phyloP scores from a whole-genome alignment of 495 filamentous ascomycete genomes.

The Collariella sp. region DNA sequence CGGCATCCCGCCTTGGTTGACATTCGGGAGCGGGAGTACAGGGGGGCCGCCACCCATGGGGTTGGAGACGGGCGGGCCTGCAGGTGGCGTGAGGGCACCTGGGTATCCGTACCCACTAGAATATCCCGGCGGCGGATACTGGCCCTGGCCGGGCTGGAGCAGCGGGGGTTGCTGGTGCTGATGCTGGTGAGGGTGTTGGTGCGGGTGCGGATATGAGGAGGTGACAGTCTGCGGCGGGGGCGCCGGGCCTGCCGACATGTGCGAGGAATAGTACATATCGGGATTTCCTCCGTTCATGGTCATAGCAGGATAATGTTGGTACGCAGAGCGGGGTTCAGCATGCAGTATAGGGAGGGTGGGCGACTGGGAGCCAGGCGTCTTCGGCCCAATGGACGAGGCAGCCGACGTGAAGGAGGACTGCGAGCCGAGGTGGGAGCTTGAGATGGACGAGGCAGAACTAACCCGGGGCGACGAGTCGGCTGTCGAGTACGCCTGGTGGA shows the following conservation, averaged over 20 bases:
- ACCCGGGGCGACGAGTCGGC: constrained; percentile 62
- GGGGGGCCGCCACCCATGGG: constrained; percentile 53
- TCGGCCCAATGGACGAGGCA: constrained; percentile 48
- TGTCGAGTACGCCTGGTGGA: constrained; percentile 52
- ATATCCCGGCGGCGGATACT: constrained; percentile 55
- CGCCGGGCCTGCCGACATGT: constrained; percentile 74
- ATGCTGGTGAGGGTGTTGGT: neutral
- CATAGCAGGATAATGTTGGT: constrained; percentile 66
- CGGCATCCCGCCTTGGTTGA: constrained; percentile 44
- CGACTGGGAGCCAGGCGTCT: constrained; percentile 42
- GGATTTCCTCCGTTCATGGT: constrained; percentile 80
- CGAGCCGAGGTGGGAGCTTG: constrained; percentile 44
- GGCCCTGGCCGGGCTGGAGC: constrained; percentile 65
- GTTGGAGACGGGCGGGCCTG: constrained; percentile 55
- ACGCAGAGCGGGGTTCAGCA: constrained; percentile 37
- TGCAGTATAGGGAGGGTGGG: constrained; percentile 37
- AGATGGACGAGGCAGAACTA: constrained; percentile 53
- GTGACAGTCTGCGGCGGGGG: constrained; percentile 76
- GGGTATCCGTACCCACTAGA: constrained; percentile 61
- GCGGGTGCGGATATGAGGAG: constrained; percentile 60
- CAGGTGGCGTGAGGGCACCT: constrained; percentile 63
- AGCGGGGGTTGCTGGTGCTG: constrained; percentile 47
- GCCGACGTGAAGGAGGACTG: constrained; percentile 47
- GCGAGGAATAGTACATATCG: constrained; percentile 76
- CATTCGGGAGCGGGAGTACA: constrained; percentile 60